Evolutionary conservation across 2,329 filamentous ascomycete species (phyloP).

Genomic region (Epichloe amarillans): DNA sequence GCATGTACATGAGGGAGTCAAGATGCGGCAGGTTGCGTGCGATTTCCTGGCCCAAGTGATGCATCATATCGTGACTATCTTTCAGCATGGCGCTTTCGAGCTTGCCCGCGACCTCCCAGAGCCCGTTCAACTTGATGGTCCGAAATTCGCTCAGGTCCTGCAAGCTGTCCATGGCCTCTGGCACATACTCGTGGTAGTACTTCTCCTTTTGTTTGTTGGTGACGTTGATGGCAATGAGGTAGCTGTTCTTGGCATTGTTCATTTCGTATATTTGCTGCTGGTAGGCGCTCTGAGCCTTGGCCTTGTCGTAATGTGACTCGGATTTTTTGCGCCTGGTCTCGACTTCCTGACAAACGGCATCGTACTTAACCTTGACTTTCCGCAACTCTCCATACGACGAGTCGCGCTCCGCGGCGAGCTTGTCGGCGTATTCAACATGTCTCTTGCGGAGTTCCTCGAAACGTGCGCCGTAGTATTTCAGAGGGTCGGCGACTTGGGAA

Average conservation of each 20-base stretch:
- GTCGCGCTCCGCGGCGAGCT: constrained; percentile 82
- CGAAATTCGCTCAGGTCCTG: constrained; percentile 90
- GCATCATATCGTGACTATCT: constrained; percentile 57
- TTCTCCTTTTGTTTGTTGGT: constrained; percentile 96
- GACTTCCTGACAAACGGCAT: constrained; percentile 83
- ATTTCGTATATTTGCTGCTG: constrained; percentile 88
- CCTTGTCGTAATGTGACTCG: constrained; percentile 86
- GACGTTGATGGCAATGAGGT: constrained; percentile 88
- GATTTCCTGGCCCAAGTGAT: constrained; percentile 67
- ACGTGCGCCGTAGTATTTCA: constrained; percentile 58
- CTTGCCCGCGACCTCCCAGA: constrained; percentile 71
- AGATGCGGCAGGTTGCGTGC: constrained; percentile 75
- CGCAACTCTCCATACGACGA: constrained; percentile 69
- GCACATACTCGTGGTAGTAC: constrained; percentile 94
- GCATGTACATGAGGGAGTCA: constrained; percentile 96
- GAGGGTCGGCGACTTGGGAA: constrained; percentile 69
- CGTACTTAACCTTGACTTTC: constrained; percentile 89
- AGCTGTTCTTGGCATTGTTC: constrained; percentile 98
- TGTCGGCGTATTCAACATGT: constrained; percentile 77
- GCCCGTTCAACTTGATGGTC: constrained; percentile 65
- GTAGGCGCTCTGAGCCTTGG: constrained; percentile 81
- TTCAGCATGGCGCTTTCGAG: constrained; percentile 71
- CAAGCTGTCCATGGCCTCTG: constrained; percentile 81
- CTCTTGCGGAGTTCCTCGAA: constrained; percentile 90
- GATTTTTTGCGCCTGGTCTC: constrained; percentile 95